Evolutionary conservation across 768 basidiomycete species (phyloP), one percentile per base, ranked within the genome.

Genomic region (Boletellus emodensis): DNA sequence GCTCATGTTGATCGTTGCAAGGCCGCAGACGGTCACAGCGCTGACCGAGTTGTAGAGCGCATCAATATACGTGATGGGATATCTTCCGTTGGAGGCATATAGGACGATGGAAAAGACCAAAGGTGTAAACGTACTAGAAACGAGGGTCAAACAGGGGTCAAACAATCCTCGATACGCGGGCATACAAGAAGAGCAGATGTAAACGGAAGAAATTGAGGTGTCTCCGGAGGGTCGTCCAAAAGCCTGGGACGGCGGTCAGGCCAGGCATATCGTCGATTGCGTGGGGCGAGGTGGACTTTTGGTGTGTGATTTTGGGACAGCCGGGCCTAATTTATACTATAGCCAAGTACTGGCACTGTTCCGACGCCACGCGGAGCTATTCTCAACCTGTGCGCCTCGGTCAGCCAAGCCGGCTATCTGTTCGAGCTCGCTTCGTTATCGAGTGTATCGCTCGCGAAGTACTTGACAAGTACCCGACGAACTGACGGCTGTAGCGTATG

Each of bases 21-120:
- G 72, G n/a, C 88, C 88, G 71, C 83, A 89, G 49, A 88, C 84
- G 6, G 84, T 83, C 74, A 91, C 82, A 13, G 87, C 81, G 65
- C 83, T 87, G 61, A 89, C 80, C 51, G 81, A 87, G 66, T 80
- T 81, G 74, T 83, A 94, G 32, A 93, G 76, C 5, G 82, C 77
- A 62, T 94, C 91, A 63, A 90, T 75, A 65, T 88, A 94, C 17
- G 79, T 60, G 34, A 93, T 78, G 40, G 78, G 82, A 59, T 79
- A 80, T 41, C 72, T 69, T 38, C 87, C 91, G 75, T 93, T 93
- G 69, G 79, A 80, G 22, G 83, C 90, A 61, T 89, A 96, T 61
- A 96, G 81, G 46, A 97, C 83, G 34, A 71, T 82, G 17, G 90
- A 88, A 55, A 82, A 80, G 47, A 94, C 71, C 56, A 96, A 75